Conservation (phyloP, 345 rosid genomes). For the Lenwebbia sp. region DNA sequence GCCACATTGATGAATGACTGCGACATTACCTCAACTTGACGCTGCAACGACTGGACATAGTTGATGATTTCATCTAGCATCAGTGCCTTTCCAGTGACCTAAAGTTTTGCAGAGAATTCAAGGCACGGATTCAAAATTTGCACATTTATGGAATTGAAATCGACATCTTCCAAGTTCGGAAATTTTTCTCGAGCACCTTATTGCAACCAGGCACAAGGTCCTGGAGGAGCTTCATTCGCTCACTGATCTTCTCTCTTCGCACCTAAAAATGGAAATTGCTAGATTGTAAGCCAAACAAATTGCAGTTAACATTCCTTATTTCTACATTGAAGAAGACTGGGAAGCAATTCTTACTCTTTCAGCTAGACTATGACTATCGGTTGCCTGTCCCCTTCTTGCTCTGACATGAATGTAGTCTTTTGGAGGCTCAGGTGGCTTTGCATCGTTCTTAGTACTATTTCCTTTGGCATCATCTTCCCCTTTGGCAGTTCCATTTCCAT, state of each 20-base stretch:
- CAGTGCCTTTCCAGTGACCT: constrained; percentile 86
- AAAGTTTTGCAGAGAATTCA: not conserved
- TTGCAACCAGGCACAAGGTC: constrained; percentile 98
- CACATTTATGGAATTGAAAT: not conserved
- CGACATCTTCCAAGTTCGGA: not conserved
- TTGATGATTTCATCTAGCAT: constrained; percentile 92
- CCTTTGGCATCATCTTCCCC: constrained; percentile 10
- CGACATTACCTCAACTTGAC: constrained; percentile 60
- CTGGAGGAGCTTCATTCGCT: constrained; percentile 93
- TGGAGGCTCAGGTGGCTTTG: constrained; percentile 21
- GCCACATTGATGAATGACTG: not conserved
- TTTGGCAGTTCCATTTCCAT: constrained; percentile 10
- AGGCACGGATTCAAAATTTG: not conserved
- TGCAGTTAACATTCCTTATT: not conserved
- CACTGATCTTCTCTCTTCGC: constrained; percentile 91
- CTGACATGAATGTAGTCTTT: constrained; percentile 42
- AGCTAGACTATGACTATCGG: constrained; percentile 93
- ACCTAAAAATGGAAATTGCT: constrained; percentile 25
- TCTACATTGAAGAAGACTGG: not conserved
- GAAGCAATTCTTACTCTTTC: constrained; percentile 56
- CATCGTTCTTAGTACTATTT: constrained; percentile 1
- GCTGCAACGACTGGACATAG: constrained; percentile 87
- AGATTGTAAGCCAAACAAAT: not conserved
- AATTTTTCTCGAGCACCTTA: constrained; percentile 32
- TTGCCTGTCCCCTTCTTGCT: constrained; percentile 77